Percentiles rank a stretch among this genome's conserved stretches.
phyloP scores from a whole-genome alignment of 257 asterid genomes.

The Salvia miltiorrhiza region DNA sequence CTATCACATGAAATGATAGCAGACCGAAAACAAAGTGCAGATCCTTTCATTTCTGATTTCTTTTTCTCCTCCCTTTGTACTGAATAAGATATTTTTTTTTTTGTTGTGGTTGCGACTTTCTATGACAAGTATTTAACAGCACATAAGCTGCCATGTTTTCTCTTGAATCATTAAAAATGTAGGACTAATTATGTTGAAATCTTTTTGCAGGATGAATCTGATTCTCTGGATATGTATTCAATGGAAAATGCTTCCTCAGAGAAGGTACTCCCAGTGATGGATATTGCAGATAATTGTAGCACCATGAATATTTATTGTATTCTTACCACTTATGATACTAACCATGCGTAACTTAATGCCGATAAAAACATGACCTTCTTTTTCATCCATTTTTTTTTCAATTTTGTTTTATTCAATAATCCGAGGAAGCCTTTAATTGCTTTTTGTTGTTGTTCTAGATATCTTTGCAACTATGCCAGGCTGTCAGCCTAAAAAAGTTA shows the following conservation, averaged over 20 bases:
- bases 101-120: neutral
- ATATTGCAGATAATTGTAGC: constrained; percentile 7
- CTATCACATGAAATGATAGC: neutral
- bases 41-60: neutral
- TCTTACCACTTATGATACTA: constrained; percentile 10
- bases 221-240: constrained; percentile 70
- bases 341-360: neutral
- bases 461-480: neutral
- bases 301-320: constrained; percentile 1
- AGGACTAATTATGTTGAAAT: constrained; percentile 3
- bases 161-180: constrained; percentile 1
- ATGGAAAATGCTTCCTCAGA: constrained; percentile 39
- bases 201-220: constrained; percentile 76
- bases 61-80: neutral
- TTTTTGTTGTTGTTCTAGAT: neutral
- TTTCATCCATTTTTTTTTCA: constrained; percentile 6
- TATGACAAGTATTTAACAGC: constrained; percentile 15
- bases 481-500: constrained; percentile 4
- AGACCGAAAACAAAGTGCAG: constrained; percentile 11
- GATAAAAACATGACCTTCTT: neutral
- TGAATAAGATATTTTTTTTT: neutral
- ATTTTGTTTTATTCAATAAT: constrained; percentile 1
- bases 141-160: neutral
- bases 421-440: neutral
- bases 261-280: constrained; percentile 47